These are phyloP conservation scores for Populus alba DNA, from an alignment of 345 rosid genomes.

Conservation along the genomic window DNA sequence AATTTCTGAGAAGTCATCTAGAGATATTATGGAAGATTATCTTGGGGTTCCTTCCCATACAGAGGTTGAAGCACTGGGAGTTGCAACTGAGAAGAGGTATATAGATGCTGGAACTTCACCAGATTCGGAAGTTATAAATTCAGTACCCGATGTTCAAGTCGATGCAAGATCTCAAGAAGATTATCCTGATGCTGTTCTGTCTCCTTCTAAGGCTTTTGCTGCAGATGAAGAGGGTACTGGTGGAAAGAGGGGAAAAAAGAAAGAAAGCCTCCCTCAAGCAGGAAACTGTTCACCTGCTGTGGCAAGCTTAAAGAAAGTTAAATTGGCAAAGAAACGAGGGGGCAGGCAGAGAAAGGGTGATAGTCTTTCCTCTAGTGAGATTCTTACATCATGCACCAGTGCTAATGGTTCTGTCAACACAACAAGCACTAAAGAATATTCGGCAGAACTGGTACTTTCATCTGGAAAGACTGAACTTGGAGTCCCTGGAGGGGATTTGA, in stretches of 20 bases:
- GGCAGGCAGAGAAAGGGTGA: slow-evolving; percentile 28
- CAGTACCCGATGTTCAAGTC: slow-evolving; percentile 54
- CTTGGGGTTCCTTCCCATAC: slow-evolving; percentile 28
- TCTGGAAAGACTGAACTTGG: slow-evolving; percentile 28
- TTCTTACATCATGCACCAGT: slow-evolving; percentile 20
- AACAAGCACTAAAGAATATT: slow-evolving; percentile 27
- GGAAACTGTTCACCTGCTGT: slow-evolving; percentile 27
- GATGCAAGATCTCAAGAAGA: slow-evolving; percentile 41
- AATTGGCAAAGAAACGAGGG: slow-evolving; percentile 40
- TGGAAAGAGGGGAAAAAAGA: slow-evolving; percentile 49
- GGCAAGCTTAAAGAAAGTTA: slow-evolving; percentile 32
- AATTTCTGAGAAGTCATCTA: slow-evolving; percentile 38
- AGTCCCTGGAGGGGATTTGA: slow-evolving; percentile 24
- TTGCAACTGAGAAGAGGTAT: slow-evolving; percentile 40
- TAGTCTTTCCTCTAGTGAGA: slow-evolving; percentile 23
- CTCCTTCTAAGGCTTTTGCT: slow-evolving; percentile 32
- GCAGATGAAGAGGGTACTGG: slow-evolving; percentile 26
- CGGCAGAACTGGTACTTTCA: slow-evolving; percentile 18
- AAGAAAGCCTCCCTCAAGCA: slow-evolving; percentile 32
- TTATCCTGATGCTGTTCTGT: slow-evolving; percentile 34
- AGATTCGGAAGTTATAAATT: slow-evolving; percentile 94
- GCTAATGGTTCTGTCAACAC: slow-evolving; percentile 34
- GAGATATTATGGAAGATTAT: slow-evolving; percentile 38
- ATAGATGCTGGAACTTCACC: slow-evolving; percentile 88
- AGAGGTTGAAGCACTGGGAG: slow-evolving; percentile 39